phyloP scores from a whole-genome alignment of 106 monocot species.

The Dendrobium huoshanense region DNA sequence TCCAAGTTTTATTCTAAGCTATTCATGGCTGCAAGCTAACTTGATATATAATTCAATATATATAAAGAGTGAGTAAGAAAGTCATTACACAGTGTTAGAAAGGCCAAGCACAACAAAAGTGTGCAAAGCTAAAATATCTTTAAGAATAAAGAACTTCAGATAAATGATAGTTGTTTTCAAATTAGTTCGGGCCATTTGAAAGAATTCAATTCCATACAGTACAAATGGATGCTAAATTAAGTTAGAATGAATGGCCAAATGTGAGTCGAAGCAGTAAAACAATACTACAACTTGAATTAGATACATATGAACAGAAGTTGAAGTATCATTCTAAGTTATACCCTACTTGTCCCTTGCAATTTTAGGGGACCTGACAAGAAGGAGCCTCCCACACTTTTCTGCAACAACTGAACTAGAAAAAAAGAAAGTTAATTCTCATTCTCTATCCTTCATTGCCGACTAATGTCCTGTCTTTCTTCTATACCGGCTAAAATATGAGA shows the following conservation, averaged over 20 bases:
- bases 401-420: no score
- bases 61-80: no score
- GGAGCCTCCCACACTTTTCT: no score
- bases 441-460: neutral
- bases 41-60: no score
- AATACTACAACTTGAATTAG: slow-evolving; percentile 3
- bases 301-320: slow-evolving; percentile 4
- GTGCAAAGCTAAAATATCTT: neutral
- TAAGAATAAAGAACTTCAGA: neutral
- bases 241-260: slow-evolving; percentile 7
- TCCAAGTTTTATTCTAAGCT: no score
- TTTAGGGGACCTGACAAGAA: neutral
- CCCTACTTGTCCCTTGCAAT: no score
- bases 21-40: no score
- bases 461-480: slow-evolving; percentile 86
- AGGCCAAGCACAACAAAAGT: no score
- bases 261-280: neutral
- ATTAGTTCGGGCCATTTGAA: neutral
- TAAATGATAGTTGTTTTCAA: neutral
- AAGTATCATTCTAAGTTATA: neutral
- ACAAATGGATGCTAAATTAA: slow-evolving; percentile 5
- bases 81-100: no score
- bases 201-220: neutral
- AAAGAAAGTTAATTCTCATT: neutral
- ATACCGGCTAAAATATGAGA: slow-evolving; percentile 93